Base-by-base conservation (phyloP, 1,284 basidiomycete genomes). In the Psilocybe mexicana region DNA sequence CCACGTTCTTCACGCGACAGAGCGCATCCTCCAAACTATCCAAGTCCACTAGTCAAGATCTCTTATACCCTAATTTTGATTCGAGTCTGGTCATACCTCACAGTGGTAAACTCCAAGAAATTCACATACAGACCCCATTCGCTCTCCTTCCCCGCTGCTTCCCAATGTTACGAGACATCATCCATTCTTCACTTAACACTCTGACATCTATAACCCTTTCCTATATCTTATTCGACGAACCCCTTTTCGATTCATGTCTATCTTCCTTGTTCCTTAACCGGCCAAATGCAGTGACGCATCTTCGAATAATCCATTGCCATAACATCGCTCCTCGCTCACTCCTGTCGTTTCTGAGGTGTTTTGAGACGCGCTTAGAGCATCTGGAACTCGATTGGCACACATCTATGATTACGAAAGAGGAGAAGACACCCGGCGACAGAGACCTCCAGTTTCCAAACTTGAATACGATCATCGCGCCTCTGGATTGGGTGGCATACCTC, bases 121-220 rank as follows among this genome's bases (percentile, higher is more conserved):
- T 58, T 6, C 40, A 58, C 28, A 58, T 58, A 24, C 57, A 58
- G 44, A 58, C 57, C 10, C 57, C 57, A 26, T 58, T 58, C 23
- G 51, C 46, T 18, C 46, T 58, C 11, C 52, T 58, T 42, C 57
- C 57, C 14, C 44, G 52, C 2, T 58, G 57, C 44, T 43, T 58
- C 8, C 57, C 57, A 8, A 7, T n/a, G 7, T 44, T 49, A 10
- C 52, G 52, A 12, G 38, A 49, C 46, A n/a, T 49, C 3, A 53
- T 58, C 26, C 46, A 54, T 23, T 23, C 57, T 23, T 58, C 57
- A 2, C 48, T 43, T 8, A n/a, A 30, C 30, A 54, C 57, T 28
- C 45, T 58, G 25, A 53, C 51, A 6, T 58, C 57, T 10, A 44
- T 58, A 11, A 49, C 57, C 2, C 45, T 58, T 3, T 58, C 57